A percentile compares a stretch with the other conserved stretches of the same genome.
Conservation (phyloP, 768 basidiomycete genomes). For the Porphyrellus cyaneotinctus region DNA sequence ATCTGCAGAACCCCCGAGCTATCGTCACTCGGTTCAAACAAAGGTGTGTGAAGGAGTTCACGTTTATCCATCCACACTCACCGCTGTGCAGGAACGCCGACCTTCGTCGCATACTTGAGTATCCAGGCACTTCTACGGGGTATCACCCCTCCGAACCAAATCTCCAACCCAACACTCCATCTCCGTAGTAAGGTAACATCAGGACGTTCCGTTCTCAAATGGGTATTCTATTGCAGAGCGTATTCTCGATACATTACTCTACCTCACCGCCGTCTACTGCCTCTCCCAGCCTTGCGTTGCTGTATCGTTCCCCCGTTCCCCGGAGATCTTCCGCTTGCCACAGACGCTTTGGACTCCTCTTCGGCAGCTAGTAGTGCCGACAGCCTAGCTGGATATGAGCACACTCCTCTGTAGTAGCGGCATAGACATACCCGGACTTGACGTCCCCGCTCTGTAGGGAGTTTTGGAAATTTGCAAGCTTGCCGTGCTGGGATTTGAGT, state of each 20-base stretch:
- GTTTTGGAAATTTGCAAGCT: conserved; percentile 50
- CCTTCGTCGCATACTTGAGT: conserved; percentile 55
- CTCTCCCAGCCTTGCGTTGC: conserved; percentile 35
- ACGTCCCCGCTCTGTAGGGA: conserved; percentile 57
- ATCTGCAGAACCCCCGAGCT: conserved; percentile 40
- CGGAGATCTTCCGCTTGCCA: conserved; percentile 14
- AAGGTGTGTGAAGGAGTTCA: conserved; percentile 38
- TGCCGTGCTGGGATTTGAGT: conserved; percentile 57
- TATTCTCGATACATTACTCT: background rate
- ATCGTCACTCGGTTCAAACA: conserved; percentile 64
- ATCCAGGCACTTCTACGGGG: conserved; percentile 32
- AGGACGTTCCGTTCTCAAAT: background rate
- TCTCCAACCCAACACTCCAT: conserved; percentile 12
- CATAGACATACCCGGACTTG: conserved; percentile 47
- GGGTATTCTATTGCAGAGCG: conserved; percentile 8
- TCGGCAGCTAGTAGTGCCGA: conserved; percentile 42
- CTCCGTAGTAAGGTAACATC: background rate
- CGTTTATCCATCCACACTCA: conserved; percentile 8
- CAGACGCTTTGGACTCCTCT: conserved; percentile 34
- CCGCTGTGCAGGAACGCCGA: conserved; percentile 42
- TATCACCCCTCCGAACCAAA: conserved; percentile 4
- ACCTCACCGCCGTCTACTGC: conserved; percentile 32
- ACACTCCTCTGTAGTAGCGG: background rate
- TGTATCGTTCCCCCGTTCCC: conserved; percentile 22
- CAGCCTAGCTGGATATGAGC: conserved; percentile 31